Conservation (phyloP, 2,329 filamentous ascomycete species). For the Aspergillus unguis region DNA sequence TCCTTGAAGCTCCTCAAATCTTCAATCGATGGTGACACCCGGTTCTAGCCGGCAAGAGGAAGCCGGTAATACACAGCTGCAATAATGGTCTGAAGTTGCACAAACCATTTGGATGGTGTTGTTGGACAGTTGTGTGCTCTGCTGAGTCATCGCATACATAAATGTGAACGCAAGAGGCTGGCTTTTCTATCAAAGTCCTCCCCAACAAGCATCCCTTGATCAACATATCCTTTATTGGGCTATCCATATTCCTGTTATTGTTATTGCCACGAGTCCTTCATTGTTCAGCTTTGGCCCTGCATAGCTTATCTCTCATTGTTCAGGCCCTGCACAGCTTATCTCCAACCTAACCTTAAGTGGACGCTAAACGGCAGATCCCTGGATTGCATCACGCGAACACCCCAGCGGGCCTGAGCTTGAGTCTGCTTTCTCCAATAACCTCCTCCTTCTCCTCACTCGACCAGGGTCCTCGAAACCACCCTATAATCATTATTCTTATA, state of each 20-base stretch:
- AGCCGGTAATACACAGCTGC: no score
- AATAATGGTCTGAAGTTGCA: no score
- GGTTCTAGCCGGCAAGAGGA: no score
- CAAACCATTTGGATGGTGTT: no score
- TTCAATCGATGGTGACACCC: no score
- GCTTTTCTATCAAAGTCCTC: neutral
- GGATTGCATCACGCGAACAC: neutral
- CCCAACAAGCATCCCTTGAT: neutral
- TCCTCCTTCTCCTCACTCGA: neutral
- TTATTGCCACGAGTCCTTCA: neutral
- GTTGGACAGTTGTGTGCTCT: no score
- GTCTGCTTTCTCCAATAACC: constrained; percentile 3
- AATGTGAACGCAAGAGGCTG: no score
- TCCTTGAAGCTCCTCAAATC: no score
- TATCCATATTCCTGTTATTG: neutral
- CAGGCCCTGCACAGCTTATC: no score
- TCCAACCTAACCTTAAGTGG: neutral
- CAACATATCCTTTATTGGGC: neutral
- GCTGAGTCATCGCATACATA: no score
- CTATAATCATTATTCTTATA: constrained; percentile 1
- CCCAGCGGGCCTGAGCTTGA: neutral
- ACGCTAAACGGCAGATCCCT: neutral
- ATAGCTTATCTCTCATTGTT: neutral
- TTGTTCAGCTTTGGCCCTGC: neutral
- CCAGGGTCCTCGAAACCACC: neutral